phyloP scores from a whole-genome alignment of 2,329 filamentous ascomycete genomes.

The Penicillium verrucosum region DNA sequence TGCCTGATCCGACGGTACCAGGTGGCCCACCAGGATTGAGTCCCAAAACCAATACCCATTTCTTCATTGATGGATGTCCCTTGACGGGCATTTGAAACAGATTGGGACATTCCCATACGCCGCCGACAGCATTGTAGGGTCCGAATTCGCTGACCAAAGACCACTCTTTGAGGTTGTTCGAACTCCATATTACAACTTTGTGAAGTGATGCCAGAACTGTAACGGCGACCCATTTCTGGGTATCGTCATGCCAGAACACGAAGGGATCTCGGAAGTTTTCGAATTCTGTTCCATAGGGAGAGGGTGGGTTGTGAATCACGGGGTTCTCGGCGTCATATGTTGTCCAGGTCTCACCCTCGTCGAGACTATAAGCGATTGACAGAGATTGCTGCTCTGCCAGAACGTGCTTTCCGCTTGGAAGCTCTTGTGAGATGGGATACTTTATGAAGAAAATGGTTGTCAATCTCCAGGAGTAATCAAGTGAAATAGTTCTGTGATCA shows the following conservation, averaged over 20 bases:
- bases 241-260: constrained; percentile 40
- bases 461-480: neutral
- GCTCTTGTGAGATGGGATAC: constrained; percentile 21
- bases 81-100: constrained; percentile 25
- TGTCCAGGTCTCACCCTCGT: constrained; percentile 60
- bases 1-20: constrained; percentile 28
- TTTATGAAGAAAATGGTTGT: neutral
- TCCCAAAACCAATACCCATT: constrained; percentile 27
- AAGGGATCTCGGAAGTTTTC: constrained; percentile 59
- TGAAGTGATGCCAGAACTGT: constrained; percentile 17
- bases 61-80: constrained; percentile 14
- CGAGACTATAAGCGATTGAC: constrained; percentile 60
- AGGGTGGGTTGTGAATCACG: constrained; percentile 51
- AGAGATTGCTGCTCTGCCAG: constrained; percentile 47
- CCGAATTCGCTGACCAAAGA: constrained; percentile 24
- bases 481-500: neutral
- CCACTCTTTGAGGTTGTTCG: constrained; percentile 29
- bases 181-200: constrained; percentile 26
- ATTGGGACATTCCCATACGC: constrained; percentile 32
- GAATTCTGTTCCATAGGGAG: constrained; percentile 45
- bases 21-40: constrained; percentile 32
- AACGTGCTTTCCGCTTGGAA: constrained; percentile 24
- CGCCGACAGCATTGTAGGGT: constrained; percentile 26
- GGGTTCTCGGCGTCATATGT: constrained; percentile 58
- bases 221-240: constrained; percentile 23